A percentile compares a stretch with the other conserved stretches of the same genome.
Conservation (phyloP, 176 grass and related monocot species). For the Poa annua region DNA sequence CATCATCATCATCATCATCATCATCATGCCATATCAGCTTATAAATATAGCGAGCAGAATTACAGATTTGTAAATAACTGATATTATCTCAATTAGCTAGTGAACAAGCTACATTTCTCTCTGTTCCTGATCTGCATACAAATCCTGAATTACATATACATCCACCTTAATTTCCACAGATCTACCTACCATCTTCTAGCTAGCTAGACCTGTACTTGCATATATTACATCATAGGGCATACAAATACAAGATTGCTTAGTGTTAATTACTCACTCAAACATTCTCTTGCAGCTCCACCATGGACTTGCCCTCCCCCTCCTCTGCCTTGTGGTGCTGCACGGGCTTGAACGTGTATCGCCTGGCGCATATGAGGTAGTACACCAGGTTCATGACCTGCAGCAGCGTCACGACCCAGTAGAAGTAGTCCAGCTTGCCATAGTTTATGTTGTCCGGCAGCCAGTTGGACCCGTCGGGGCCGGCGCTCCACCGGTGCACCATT, state of each 20-base stretch:
- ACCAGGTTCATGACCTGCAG: slow-evolving; percentile 66
- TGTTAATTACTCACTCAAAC: slow-evolving; percentile 40
- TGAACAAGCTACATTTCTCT: neutral
- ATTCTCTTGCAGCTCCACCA: slow-evolving; percentile 49
- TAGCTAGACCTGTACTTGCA: slow-evolving; percentile 31
- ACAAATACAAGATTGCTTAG: slow-evolving; percentile 2
- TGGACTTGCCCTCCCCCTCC: slow-evolving; percentile 22
- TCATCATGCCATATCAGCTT: neutral
- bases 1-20: neutral
- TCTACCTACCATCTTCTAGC: slow-evolving; percentile 13
- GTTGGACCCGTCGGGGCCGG: slow-evolving; percentile 51
- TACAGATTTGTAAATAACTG: neutral
- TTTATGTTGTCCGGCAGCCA: slow-evolving; percentile 84
- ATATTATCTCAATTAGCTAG: neutral
- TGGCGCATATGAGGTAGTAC: slow-evolving; percentile 70
- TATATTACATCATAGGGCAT: neutral
- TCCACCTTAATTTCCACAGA: slow-evolving; percentile 12
- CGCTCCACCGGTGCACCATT: slow-evolving; percentile 67
- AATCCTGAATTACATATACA: neutral
- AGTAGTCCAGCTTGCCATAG: slow-evolving; percentile 72
- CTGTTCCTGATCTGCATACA: slow-evolving; percentile 30
- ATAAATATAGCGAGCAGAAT: neutral
- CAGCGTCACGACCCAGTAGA: slow-evolving; percentile 74
- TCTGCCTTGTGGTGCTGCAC: slow-evolving; percentile 41
- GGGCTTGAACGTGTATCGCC: slow-evolving; percentile 65